Evolutionary conservation across 352 stramenopile genomes (phyloP), one percentile per base, ranked within the genome.

Genomic region (Elongisporangium undulatum): DNA sequence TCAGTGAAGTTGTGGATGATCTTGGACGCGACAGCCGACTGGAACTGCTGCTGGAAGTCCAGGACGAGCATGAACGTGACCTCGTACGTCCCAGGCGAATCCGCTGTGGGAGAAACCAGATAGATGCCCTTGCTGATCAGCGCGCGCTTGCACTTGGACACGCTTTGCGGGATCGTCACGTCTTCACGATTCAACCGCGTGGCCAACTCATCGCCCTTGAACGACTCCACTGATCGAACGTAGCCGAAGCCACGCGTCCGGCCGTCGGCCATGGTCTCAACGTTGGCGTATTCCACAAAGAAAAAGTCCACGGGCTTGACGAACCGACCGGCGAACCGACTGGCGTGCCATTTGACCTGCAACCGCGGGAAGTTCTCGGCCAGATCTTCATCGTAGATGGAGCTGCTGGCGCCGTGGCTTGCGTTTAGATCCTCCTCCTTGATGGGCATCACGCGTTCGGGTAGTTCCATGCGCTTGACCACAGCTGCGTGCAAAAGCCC

Each of bases 301-400:
- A 93, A 90, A 50, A 95, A 92, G 55, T 95, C 86, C 12, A 91
- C 71, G 34, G 84, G 83, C 62, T 92, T 94, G 49, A 91, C 82
- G 34, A 94, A 91, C 1, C 84, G 77, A 0, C 84, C 85, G 2
- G 84, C 84, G 39, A 95, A 90, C 19, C 84, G 81, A 65, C 81
- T 92, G 49, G 84, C 86, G 62, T 94, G 86, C 86, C 86, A 95
- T 61, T 95, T 95, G 52, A 95, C 79, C 55, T 89, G 75, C 29
- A 93, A 67, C 17, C 86, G 77, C 13, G 84, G 86, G 39, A 92
- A 89, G 34, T 68, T 74, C 26, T 71, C 71, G 23, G 59, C 55
- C 4, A 53, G 54, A 9, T 77, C 73, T 48, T 89, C 78, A 48
- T 82, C 71, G 22, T 69, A 58, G 53, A 66, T 82, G 10, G 76